Conservation (phyloP, 345 rosid species). For the Viola odorata region DNA sequence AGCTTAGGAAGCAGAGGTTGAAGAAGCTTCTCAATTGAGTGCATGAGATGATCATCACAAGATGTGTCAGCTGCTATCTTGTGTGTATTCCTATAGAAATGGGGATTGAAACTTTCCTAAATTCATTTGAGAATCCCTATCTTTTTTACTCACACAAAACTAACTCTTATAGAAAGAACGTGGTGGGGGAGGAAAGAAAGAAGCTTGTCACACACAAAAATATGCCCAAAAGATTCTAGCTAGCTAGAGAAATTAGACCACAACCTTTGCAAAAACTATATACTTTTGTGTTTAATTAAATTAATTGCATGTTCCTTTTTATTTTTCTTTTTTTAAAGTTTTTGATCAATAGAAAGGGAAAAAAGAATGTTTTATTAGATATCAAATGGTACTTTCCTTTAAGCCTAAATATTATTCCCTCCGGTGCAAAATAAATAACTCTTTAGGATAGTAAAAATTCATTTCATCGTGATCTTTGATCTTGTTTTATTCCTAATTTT, state of each 20-base stretch:
- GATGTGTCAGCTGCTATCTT: slow-evolving; percentile 15
- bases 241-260: slow-evolving; percentile 5
- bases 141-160: slow-evolving; percentile 4
- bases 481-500: too few species aligned
- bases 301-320: too few species aligned
- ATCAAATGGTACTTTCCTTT: too few species aligned
- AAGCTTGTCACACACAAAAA: slow-evolving; percentile 33
- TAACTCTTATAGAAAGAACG: neutral
- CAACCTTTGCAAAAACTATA: slow-evolving; percentile 11
- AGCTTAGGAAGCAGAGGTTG: slow-evolving; percentile 21
- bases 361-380: too few species aligned
- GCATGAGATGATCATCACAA: slow-evolving; percentile 6
- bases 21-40: slow-evolving; percentile 6
- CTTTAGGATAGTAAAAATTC: too few species aligned
- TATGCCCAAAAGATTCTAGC: slow-evolving; percentile 21
- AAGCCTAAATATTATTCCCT: too few species aligned
- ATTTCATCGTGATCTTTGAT: too few species aligned
- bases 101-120: slow-evolving; percentile 11
- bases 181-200: slow-evolving; percentile 18
- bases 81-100: slow-evolving; percentile 23
- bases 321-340: too few species aligned
- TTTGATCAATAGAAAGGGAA: too few species aligned
- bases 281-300: slow-evolving; percentile 4
- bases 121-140: slow-evolving; percentile 13
- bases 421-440: too few species aligned